Conservation (phyloP, 1,139 yeast genomes). For the Hansenula lynferdii region DNA sequence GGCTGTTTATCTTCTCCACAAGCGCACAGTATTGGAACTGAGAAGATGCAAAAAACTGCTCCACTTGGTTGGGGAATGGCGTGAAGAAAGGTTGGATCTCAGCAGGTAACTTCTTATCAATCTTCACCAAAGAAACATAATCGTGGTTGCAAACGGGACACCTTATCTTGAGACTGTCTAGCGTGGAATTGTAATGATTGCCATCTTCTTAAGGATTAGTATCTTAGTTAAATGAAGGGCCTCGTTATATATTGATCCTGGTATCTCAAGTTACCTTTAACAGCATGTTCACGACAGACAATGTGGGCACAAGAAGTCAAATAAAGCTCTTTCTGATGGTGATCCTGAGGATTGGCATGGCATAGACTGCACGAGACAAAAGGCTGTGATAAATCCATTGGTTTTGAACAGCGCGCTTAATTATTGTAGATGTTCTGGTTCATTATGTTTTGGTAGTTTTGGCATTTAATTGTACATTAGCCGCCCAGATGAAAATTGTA, state of each 20-base stretch:
- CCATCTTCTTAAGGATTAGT: background rate
- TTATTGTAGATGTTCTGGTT: background rate
- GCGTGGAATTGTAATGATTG: background rate
- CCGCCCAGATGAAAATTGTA: no score
- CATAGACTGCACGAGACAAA: slow-evolving; percentile 25
- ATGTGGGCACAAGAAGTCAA: slow-evolving; percentile 29
- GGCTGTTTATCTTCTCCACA: slow-evolving; percentile 14
- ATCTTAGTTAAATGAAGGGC: background rate
- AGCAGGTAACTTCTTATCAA: slow-evolving; percentile 14
- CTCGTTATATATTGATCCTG: background rate
- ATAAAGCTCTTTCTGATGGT: slow-evolving; percentile 7
- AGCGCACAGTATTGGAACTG: slow-evolving; percentile 19
- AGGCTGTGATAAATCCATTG: slow-evolving; percentile 21
- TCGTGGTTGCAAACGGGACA: slow-evolving; percentile 16
- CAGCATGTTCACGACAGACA: slow-evolving; percentile 22
- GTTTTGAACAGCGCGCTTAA: background rate
- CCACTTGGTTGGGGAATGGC: slow-evolving; percentile 18
- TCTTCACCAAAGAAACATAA: slow-evolving; percentile 13
- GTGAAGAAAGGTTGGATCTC: slow-evolving; percentile 18
- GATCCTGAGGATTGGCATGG: slow-evolving; percentile 7
- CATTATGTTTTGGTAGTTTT: no score
- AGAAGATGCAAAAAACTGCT: slow-evolving; percentile 18
- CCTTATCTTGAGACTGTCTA: slow-evolving; percentile 7
- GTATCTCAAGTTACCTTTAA: slow-evolving; percentile 9
- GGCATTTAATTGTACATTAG: no score